phyloP scores from a whole-genome alignment of 345 rosid species.

The Linum tenue region DNA sequence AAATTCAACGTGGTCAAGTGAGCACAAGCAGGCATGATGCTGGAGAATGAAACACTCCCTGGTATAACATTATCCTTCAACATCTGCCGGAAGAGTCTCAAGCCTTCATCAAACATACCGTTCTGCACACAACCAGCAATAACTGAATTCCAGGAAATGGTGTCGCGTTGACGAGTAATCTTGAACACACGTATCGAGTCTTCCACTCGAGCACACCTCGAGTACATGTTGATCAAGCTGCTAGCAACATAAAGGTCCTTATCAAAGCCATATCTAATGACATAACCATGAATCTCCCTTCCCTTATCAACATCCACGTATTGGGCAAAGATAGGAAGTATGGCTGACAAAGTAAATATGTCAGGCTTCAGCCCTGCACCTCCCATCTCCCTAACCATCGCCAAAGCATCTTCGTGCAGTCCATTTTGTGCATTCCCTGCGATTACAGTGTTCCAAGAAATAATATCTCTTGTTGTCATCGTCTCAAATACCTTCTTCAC shows the following conservation, averaged over 20 bases:
- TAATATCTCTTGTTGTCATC: conserved; percentile 68
- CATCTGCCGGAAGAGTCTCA: conserved; percentile 56
- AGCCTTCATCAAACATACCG: conserved; percentile 51
- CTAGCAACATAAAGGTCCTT: conserved; percentile 48
- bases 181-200: conserved; percentile 44
- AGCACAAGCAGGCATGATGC: conserved; percentile 81
- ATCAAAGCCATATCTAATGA: conserved; percentile 48
- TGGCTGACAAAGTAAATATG: conserved; percentile 66
- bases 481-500: conserved; percentile 52
- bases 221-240: conserved; percentile 77
- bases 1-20: conserved; percentile 51
- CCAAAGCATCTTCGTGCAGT: conserved; percentile 52
- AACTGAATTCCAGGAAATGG: conserved; percentile 69
- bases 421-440: conserved; percentile 61
- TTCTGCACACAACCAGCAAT: conserved; percentile 73
- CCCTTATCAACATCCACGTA: conserved; percentile 50
- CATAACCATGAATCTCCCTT: conserved; percentile 78
- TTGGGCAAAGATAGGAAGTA: conserved; percentile 68
- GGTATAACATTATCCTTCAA: conserved; percentile 47
- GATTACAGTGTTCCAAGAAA: conserved; percentile 80
- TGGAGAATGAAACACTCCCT: conserved; percentile 52
- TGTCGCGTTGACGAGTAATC: conserved; percentile 37
- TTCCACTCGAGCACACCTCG: conserved; percentile 47
- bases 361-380: conserved; percentile 49
- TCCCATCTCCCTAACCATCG: conserved; percentile 62